Conservation (phyloP, 2,329 filamentous ascomycete genomes). For the Fonsecaea pedrosoi region DNA sequence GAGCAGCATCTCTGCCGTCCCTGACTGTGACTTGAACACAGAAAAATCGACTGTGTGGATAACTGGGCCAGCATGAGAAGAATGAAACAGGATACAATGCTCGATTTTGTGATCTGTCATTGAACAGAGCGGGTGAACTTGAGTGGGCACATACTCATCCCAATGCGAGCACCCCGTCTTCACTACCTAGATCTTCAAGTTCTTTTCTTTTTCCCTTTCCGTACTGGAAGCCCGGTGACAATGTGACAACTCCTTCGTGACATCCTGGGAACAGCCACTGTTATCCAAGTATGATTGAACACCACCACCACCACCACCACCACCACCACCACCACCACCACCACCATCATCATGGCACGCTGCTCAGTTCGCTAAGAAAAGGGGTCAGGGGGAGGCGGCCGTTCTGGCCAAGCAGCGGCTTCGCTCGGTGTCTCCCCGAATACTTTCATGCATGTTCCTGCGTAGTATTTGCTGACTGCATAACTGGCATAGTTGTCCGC, state of each 20-base stretch:
- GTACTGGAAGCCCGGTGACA: not conserved
- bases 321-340: not conserved
- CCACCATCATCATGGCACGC: not conserved
- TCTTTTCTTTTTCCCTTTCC: not conserved
- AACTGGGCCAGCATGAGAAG: not conserved
- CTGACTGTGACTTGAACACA: not conserved
- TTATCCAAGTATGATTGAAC: not conserved
- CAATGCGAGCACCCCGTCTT: not conserved
- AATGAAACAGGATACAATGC: not conserved
- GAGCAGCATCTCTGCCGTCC: not conserved
- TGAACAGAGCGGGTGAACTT: not conserved
- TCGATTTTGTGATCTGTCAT: not conserved
- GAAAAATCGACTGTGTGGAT: not conserved
- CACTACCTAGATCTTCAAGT: not conserved
- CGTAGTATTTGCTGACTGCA: constrained; percentile 9
- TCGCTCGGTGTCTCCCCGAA: constrained; percentile 7
- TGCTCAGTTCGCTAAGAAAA: not conserved
- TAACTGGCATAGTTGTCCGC: constrained; percentile 16
- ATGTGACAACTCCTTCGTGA: not conserved
- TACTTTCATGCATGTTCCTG: not conserved
- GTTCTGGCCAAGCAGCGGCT: not conserved
- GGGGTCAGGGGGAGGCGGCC: not conserved
- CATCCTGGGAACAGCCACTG: not conserved
- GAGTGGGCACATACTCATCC: not conserved
- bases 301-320: too few relatives aligned